Evolutionary conservation across 2,329 filamentous ascomycete species (phyloP).

Genomic region (Ophiostoma sp.): DNA sequence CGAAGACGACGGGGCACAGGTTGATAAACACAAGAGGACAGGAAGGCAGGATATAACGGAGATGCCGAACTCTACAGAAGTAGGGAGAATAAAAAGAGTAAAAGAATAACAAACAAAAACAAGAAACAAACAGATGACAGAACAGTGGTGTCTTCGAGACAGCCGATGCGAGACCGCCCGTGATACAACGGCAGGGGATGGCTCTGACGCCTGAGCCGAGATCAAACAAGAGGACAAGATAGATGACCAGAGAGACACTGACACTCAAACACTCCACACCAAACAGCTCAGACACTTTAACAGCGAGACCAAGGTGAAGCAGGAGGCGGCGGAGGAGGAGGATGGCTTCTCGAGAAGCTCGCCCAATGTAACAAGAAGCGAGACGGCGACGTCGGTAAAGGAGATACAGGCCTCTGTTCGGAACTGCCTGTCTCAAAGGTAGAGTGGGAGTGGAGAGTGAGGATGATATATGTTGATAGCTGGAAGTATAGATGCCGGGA

Average conservation of each 20-base stretch:
- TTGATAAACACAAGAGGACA: not conserved
- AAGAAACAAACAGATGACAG: not conserved
- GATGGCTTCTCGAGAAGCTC: not conserved
- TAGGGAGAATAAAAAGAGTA: not conserved
- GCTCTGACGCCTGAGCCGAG: not conserved
- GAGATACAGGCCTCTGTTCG: not conserved
- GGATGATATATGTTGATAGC: not conserved
- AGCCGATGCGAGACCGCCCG: conserved; percentile 12
- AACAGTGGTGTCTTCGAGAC: not conserved
- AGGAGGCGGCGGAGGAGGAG: not conserved
- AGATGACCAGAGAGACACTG: not conserved
- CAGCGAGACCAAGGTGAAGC: not conserved
- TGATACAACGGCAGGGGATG: not conserved
- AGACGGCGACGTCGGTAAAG: not conserved
- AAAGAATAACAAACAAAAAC: not conserved
- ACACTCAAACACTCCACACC: not conserved
- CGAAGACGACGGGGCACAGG: not conserved
- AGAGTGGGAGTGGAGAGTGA: not conserved
- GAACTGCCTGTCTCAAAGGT: not conserved
- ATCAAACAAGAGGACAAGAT: not conserved
- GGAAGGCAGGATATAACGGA: not conserved
- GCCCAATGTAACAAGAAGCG: conserved; percentile 11
- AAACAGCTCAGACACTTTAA: not conserved
- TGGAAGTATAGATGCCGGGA: too few relatives aligned
- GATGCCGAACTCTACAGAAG: not conserved